A percentile compares a stretch with the other conserved stretches of the same genome.
phyloP scores from a whole-genome alignment of 2,329 filamentous ascomycete species.

The Ophiostoma sp. region DNA sequence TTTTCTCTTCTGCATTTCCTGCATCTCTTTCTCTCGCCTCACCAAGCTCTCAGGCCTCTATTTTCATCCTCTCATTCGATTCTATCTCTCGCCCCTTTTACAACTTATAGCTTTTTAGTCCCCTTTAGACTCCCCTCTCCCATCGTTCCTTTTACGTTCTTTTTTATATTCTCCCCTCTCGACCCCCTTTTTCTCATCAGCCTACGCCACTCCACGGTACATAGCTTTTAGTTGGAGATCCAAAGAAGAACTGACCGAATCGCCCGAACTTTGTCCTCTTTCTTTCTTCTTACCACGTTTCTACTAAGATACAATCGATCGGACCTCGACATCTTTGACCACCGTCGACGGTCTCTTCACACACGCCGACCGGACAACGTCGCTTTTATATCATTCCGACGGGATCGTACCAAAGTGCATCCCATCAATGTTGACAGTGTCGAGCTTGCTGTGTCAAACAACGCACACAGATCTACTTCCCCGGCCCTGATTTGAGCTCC shows the following conservation, averaged over 20 bases:
- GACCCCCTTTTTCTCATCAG: background rate
- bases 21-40: slow-evolving; percentile 11
- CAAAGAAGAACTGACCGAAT: slow-evolving; percentile 7
- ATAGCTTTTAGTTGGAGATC: slow-evolving; percentile 15
- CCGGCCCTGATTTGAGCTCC: slow-evolving; percentile 9
- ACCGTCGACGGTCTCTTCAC: background rate
- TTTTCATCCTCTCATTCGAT: slow-evolving; percentile 13
- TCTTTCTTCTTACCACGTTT: slow-evolving; percentile 2
- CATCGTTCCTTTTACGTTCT: slow-evolving; percentile 12
- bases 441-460: slow-evolving; percentile 2
- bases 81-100: slow-evolving; percentile 12
- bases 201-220: slow-evolving; percentile 9
- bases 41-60: slow-evolving; percentile 3
- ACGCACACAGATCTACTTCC: background rate
- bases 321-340: background rate
- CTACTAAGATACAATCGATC: background rate
- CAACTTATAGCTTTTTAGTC: slow-evolving; percentile 19
- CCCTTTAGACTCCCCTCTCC: slow-evolving; percentile 3
- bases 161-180: slow-evolving; percentile 15
- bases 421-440: slow-evolving; percentile 12
- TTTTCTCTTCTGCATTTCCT: slow-evolving; percentile 6
- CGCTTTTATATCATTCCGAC: background rate
- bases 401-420: background rate
- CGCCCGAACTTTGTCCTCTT: slow-evolving; percentile 1
- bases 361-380: background rate